Evolutionary conservation across 805 yeast species (phyloP).

Genomic region (Metschnikowia picachoensis): DNA sequence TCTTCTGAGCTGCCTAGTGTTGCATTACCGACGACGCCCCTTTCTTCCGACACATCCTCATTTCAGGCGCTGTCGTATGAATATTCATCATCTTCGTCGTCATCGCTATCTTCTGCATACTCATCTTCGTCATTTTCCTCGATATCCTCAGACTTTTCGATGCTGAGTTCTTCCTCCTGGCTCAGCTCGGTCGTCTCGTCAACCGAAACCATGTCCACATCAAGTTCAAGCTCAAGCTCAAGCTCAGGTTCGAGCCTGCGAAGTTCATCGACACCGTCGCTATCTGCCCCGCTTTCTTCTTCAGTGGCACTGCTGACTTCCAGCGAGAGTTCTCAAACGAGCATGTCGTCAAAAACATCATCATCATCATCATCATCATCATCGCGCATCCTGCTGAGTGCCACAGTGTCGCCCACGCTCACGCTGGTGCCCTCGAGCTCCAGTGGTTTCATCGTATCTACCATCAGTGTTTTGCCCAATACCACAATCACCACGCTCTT

Average conservation of each 20-base stretch:
- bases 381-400: background rate
- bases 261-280: background rate
- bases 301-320: slow-evolving; percentile 4
- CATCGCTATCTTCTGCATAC: slow-evolving; percentile 1
- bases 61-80: background rate
- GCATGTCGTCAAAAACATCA: background rate
- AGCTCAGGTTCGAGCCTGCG: background rate
- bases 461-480: slow-evolving; percentile 23
- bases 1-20: background rate
- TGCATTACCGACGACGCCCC: slow-evolving; percentile 1
- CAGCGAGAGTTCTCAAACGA: background rate
- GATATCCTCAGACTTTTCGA: background rate
- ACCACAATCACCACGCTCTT: slow-evolving; percentile 41
- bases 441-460: slow-evolving; percentile 15
- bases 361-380: background rate
- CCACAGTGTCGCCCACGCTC: background rate
- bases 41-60: background rate
- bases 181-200: background rate
- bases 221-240: background rate
- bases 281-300: background rate
- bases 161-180: background rate
- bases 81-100: slow-evolving; percentile 1
- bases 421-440: slow-evolving; percentile 10
- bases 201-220: background rate
- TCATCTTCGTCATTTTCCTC: slow-evolving; percentile 3